Evolutionary conservation across 306 rosid genomes (phyloP), one percentile per base, ranked within the genome.

Genomic region (Dryas drummondii): DNA sequence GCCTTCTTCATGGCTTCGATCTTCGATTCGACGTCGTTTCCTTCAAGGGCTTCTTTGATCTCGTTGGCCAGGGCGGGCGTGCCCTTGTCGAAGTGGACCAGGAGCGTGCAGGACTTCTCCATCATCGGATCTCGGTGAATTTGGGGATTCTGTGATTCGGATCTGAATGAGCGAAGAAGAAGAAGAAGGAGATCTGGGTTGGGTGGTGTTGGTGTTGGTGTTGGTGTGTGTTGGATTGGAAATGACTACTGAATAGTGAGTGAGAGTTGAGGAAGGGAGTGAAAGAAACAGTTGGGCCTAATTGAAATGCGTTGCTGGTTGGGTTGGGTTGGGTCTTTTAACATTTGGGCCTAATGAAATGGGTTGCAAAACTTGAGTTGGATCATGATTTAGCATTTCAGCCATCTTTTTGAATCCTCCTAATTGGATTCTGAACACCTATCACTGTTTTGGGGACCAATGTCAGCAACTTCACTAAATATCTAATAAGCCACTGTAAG

Each of bases 1-100:
- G 99, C 98, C 47, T 96, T 90, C 86, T 90, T 92, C 61, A 96
- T 11, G 0, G 99, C 99, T 0, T 96, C 99, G 77, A 90, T 84
- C 85, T 96, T 96, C 17, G 89, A 48, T 0, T 65, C 82, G 15
- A 66, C 77, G 76, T 96, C 97, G 85, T 82, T 90, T n/a, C 92
- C 98, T 84, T 96, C 97, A 0, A 96, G 85, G 1, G 98, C 79
- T 81, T 87, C 97, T 55, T 86, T 92, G 92, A 96, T 96, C 80
- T 96, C 98, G 77, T 86, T 96, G 32, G 97, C 93, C 0, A 96
- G 78, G 14, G 98, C 96, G 0, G 98, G 96, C 15, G 98, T 85
- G 12, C 93, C 97, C 81, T 92, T 90, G 92, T 92, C 98, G 86
- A 92, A 96, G 85, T 96, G 90, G 40, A 92, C 96, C 40, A 96